phyloP scores from a whole-genome alignment of 805 yeast species.

The Barnettozyma pratensis region DNA sequence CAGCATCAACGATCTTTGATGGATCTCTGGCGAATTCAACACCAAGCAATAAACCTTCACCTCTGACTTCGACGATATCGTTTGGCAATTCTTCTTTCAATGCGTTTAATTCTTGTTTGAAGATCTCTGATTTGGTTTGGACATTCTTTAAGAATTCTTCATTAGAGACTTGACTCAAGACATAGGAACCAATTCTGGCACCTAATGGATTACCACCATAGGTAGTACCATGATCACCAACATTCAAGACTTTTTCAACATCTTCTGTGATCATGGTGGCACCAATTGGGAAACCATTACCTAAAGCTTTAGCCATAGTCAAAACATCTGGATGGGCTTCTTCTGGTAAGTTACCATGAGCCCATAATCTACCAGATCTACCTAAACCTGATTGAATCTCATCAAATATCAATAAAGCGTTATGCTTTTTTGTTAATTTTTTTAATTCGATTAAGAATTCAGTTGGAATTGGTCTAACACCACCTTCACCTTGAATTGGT shows the following conservation, averaged over 20 bases:
- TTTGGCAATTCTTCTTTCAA: constrained; percentile 54
- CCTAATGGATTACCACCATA: constrained; percentile 97
- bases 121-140: constrained; percentile 49
- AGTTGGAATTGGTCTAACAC: constrained; percentile 62
- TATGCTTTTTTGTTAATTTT: constrained; percentile 58
- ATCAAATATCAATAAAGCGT: constrained; percentile 80
- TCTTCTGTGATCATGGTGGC: constrained; percentile 85
- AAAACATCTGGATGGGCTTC: constrained; percentile 92
- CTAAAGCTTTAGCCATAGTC: constrained; percentile 93
- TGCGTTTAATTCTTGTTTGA: constrained; percentile 44
- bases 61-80: constrained; percentile 66
- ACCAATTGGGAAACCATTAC: constrained; percentile 95
- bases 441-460: constrained; percentile 66
- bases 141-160: constrained; percentile 58
- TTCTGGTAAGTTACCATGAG: constrained; percentile 68
- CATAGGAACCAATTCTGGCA: constrained; percentile 72
- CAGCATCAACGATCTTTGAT: constrained; percentile 51
- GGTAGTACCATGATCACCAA: constrained; percentile 98
- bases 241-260: constrained; percentile 65
- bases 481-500: constrained; percentile 99
- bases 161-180: constrained; percentile 61
- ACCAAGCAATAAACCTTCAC: constrained; percentile 86
- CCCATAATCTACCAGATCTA: constrained; percentile 91
- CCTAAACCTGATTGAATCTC: constrained; percentile 98
- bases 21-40: constrained; percentile 70